These are phyloP conservation scores for Taxawa tesnikishii DNA, from an alignment of 2,329 filamentous ascomycete species.

Conservation along the genomic window DNA sequence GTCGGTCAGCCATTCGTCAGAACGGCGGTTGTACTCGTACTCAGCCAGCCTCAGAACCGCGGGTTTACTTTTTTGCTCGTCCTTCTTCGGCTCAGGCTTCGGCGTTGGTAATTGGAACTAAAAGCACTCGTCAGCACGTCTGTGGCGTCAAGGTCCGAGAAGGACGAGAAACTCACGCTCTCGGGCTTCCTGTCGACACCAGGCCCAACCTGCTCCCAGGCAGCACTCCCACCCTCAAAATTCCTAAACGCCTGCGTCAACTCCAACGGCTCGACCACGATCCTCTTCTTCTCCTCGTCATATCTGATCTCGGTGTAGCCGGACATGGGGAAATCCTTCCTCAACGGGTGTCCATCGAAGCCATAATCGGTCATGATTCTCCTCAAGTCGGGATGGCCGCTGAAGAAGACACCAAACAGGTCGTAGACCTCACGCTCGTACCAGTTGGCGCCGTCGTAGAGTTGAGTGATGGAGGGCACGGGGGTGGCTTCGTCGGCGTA, in stretches of 20 bases:
- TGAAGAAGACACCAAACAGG: slow-evolving; percentile 93
- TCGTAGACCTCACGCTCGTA: slow-evolving; percentile 98
- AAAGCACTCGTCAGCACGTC: slow-evolving; percentile 7
- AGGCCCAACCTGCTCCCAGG: slow-evolving; percentile 56
- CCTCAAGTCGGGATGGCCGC: slow-evolving; percentile 85
- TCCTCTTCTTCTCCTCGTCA: slow-evolving; percentile 99
- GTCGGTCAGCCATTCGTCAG: too few relatives aligned
- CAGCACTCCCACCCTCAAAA: slow-evolving; percentile 61
- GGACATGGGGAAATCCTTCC: slow-evolving; percentile 96
- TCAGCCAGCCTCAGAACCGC: neutral
- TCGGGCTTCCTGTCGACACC: slow-evolving; percentile 74
- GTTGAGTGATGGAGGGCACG: slow-evolving; percentile 71
- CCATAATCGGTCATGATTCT: slow-evolving; percentile 99
- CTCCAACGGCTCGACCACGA: slow-evolving; percentile 94
- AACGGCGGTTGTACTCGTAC: too few relatives aligned
- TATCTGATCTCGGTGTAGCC: slow-evolving; percentile 97
- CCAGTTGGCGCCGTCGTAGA: slow-evolving; percentile 97
- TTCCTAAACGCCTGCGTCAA: slow-evolving; percentile 97
- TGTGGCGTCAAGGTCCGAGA: neutral
- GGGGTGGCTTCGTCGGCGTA: slow-evolving; percentile 94
- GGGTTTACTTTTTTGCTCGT: slow-evolving; percentile 76
- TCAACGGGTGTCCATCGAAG: slow-evolving; percentile 91
- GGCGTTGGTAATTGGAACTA: slow-evolving; percentile 89
- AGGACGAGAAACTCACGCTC: slow-evolving; percentile 28
- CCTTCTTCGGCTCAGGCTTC: slow-evolving; percentile 85